Percentiles rank a stretch among this genome's conserved stretches.
Conservation (phyloP, 108 stramenopile species). For the Mayamaea pseudoterrestris region DNA sequence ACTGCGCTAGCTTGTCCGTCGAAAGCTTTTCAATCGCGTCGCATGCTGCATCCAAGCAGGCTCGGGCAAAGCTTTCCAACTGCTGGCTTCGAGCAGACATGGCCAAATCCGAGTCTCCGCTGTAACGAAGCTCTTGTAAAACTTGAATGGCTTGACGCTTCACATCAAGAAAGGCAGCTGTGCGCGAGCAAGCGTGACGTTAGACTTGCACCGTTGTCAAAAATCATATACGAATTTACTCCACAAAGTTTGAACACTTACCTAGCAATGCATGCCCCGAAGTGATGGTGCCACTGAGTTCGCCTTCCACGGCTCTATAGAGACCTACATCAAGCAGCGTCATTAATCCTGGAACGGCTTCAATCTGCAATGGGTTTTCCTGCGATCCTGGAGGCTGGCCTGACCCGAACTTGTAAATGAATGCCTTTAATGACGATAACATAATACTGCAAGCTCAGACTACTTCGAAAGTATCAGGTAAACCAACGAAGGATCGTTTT, state of each 20-base stretch:
- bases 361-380: conserved; percentile 19
- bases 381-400: too few relatives aligned
- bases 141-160: conserved; percentile 30
- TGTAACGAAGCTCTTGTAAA: conserved; percentile 9
- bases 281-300: conserved; percentile 53
- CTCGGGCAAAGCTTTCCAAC: conserved; percentile 50
- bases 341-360: conserved; percentile 51
- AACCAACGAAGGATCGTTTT: too few relatives aligned
- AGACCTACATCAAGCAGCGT: conserved; percentile 72
- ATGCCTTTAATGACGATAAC: too few relatives aligned
- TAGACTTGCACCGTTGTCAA: too few relatives aligned
- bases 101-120: conserved; percentile 3
- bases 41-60: conserved; percentile 39
- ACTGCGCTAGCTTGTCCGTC: conserved; percentile 54
- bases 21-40: conserved; percentile 63
- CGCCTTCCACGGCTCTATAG: conserved; percentile 54
- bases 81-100: conserved; percentile 21
- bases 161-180: conserved; percentile 35
- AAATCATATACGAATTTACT: too few relatives aligned
- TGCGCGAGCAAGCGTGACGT: too few relatives aligned
- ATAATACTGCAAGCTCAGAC: too few relatives aligned
- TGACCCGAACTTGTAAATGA: too few relatives aligned
- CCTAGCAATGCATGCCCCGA: conserved; percentile 41
- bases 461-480: too few relatives aligned
- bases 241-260: too few relatives aligned